Conservation (phyloP, 164 flowering plant species). For the Liquidambar formosana region DNA sequence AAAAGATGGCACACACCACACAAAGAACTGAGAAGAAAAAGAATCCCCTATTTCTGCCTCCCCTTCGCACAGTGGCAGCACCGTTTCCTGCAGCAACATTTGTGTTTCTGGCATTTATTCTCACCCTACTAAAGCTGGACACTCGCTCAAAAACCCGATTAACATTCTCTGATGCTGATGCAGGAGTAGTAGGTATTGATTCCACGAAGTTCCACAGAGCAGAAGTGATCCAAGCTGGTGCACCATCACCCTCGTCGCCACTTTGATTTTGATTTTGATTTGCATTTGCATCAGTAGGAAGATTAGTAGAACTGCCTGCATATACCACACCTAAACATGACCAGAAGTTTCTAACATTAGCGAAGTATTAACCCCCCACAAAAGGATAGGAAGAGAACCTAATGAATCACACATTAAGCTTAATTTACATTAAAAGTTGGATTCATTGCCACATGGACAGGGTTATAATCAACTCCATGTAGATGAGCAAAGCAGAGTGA, state of each 20-base stretch:
- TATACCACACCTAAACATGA: conserved; percentile 46
- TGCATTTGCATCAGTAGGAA: conserved; percentile 26
- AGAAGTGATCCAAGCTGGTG: conserved; percentile 54
- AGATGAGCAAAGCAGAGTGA: conserved; percentile 18
- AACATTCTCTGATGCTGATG: conserved; percentile 79
- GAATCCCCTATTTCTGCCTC: conserved; percentile 32
- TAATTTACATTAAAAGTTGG: conserved; percentile 6
- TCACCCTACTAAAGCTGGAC: conserved; percentile 77
- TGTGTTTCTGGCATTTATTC: conserved; percentile 31
- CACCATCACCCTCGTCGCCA: conserved; percentile 24
- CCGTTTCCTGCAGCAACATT: conserved; percentile 28
- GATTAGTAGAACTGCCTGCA: conserved; percentile 23
- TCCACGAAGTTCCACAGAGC: conserved; percentile 71
- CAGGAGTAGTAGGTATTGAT: conserved; percentile 85
- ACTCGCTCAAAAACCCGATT: conserved; percentile 67
- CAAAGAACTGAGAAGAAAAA: conserved; percentile 40
- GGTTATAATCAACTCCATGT: conserved; percentile 27
- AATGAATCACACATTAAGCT: background rate
- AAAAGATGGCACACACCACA: conserved; percentile 43
- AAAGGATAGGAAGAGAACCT: background rate
- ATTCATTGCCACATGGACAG: conserved; percentile 26
- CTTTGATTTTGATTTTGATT: conserved; percentile 34
- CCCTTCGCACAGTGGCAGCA: conserved; percentile 22
- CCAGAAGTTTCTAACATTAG: conserved; percentile 25
- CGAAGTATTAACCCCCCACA: background rate